phyloP scores from a whole-genome alignment of 2,329 filamentous ascomycete genomes.

The Colletotrichum viniferum region DNA sequence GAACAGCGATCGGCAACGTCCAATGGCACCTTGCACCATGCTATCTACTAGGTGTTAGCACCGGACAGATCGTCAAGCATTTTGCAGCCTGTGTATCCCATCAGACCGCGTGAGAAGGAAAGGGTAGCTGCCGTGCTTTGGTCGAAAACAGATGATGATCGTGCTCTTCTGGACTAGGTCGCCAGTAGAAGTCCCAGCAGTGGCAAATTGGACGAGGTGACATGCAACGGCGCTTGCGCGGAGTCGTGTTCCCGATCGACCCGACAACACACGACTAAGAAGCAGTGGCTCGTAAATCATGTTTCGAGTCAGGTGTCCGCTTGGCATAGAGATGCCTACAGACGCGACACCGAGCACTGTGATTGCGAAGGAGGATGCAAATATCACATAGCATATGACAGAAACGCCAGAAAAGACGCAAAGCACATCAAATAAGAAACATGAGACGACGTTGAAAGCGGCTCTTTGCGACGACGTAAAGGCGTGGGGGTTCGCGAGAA shows the following conservation, averaged over 20 bases:
- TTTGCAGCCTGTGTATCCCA: background rate
- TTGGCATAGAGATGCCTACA: background rate
- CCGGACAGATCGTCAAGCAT: background rate
- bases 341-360: background rate
- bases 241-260: background rate
- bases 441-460: conserved; percentile 9
- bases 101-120: background rate
- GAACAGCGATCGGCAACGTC: background rate
- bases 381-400: background rate
- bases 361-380: background rate
- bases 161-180: background rate
- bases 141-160: background rate
- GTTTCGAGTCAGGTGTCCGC: background rate
- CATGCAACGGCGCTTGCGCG: background rate
- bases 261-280: background rate
- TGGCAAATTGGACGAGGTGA: background rate
- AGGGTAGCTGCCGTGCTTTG: background rate
- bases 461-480: background rate
- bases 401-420: background rate
- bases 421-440: background rate
- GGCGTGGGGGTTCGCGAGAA: conserved; percentile 19
- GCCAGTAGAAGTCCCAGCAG: background rate
- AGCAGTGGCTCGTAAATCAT: background rate
- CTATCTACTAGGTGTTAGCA: background rate
- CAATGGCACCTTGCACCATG: background rate